A percentile compares a stretch with the other conserved stretches of the same genome.
Evolutionary conservation across 2,329 filamentous ascomycete genomes (phyloP).

Genomic region (Pyrenophora tritici-repentis): DNA sequence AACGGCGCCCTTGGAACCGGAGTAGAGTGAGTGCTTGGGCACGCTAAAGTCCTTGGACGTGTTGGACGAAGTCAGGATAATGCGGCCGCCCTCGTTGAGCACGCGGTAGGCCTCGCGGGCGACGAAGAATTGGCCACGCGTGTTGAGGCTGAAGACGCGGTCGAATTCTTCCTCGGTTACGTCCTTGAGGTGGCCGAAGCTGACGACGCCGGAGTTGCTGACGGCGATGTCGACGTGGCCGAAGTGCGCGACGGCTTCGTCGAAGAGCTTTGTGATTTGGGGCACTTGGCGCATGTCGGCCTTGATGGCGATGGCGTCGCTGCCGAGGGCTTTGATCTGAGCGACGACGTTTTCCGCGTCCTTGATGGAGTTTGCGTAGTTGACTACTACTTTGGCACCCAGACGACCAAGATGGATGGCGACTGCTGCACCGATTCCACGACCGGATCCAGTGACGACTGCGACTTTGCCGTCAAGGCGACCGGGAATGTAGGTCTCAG

Average conservation of each 20-base stretch:
- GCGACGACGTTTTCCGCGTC: slow-evolving; percentile 52
- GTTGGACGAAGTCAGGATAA: slow-evolving; percentile 75
- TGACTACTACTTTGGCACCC: slow-evolving; percentile 67
- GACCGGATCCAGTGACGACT: slow-evolving; percentile 64
- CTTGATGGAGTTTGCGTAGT: slow-evolving; percentile 60
- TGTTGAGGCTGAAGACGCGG: slow-evolving; percentile 69
- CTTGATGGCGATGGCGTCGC: slow-evolving; percentile 60
- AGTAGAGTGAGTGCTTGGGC: slow-evolving; percentile 70
- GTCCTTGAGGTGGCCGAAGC: slow-evolving; percentile 68
- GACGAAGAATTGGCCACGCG: slow-evolving; percentile 73
- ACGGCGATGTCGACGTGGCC: slow-evolving; percentile 51
- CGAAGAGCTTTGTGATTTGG: slow-evolving; percentile 57
- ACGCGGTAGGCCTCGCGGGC: slow-evolving; percentile 72
- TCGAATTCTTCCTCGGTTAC: slow-evolving; percentile 71
- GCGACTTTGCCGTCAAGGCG: slow-evolving; percentile 54
- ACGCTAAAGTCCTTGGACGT: slow-evolving; percentile 67
- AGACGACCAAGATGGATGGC: slow-evolving; percentile 66
- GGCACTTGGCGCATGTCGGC: slow-evolving; percentile 56
- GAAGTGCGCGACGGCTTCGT: slow-evolving; percentile 45
- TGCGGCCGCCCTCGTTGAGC: slow-evolving; percentile 67
- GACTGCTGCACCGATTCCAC: slow-evolving; percentile 66
- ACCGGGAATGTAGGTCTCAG: neutral
- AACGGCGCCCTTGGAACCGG: slow-evolving; percentile 70
- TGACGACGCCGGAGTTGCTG: slow-evolving; percentile 62
- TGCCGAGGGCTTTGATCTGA: slow-evolving; percentile 49